Evolutionary conservation across 2,329 filamentous ascomycete species (phyloP).

Genomic region (Venturia nashicola): DNA sequence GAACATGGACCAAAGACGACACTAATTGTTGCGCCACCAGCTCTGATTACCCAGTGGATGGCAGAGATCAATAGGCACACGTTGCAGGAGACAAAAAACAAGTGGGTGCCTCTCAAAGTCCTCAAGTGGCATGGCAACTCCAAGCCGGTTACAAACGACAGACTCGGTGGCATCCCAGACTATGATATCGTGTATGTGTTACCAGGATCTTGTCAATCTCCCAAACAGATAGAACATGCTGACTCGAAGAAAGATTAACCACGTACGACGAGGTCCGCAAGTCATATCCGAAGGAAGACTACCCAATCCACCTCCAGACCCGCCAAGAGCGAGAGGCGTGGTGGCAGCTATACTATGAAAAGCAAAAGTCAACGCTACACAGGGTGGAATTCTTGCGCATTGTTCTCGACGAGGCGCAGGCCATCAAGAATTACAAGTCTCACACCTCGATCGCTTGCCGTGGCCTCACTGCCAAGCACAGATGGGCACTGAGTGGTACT

Average conservation of each 20-base stretch:
- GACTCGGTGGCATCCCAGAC: not conserved
- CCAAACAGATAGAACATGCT: not conserved
- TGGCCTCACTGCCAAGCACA: conserved; percentile 24
- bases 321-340: conserved; percentile 27
- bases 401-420: conserved; percentile 42
- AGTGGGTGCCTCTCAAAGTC: conserved; percentile 3
- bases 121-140: conserved; percentile 1
- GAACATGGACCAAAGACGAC: conserved; percentile 21
- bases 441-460: conserved; percentile 34
- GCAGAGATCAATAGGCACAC: conserved; percentile 20
- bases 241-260: conserved; percentile 18
- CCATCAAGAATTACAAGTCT: conserved; percentile 37
- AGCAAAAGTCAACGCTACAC: conserved; percentile 26
- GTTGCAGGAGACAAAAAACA: not conserved
- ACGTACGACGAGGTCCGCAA: conserved; percentile 30
- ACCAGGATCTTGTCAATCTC: not conserved
- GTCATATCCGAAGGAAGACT: conserved; percentile 29
- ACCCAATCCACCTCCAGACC: conserved; percentile 25
- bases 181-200: conserved; percentile 6
- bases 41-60: conserved; percentile 29
- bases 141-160: not conserved
- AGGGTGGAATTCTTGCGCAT: conserved; percentile 22
- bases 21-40: conserved; percentile 29
- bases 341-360: conserved; percentile 21
- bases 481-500: conserved; percentile 33